Percentiles rank a stretch among this genome's conserved stretches.
phyloP scores from a whole-genome alignment of 2,329 filamentous ascomycete genomes.

The Venturia carpophila region DNA sequence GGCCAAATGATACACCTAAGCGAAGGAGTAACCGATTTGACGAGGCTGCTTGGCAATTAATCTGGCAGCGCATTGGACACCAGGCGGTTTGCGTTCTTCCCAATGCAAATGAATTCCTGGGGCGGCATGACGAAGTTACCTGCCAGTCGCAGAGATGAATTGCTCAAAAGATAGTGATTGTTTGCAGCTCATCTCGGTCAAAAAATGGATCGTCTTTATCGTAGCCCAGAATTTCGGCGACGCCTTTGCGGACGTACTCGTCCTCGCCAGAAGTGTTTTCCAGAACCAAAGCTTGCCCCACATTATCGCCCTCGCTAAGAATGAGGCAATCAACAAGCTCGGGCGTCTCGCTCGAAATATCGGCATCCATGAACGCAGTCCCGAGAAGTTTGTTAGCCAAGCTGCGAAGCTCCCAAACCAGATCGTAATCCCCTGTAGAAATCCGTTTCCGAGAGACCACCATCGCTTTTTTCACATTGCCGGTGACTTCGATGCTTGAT shows the following conservation, averaged over 20 bases:
- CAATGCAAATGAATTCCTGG: background rate
- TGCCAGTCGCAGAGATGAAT: background rate
- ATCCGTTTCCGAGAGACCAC: constrained; percentile 15
- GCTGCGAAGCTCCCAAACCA: constrained; percentile 17
- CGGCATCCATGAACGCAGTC: constrained; percentile 19
- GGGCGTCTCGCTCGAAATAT: background rate
- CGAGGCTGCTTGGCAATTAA: background rate
- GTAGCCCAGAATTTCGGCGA: constrained; percentile 16
- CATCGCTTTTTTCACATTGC: constrained; percentile 8
- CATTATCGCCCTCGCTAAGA: constrained; percentile 16
- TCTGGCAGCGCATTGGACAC: background rate
- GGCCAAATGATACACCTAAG: background rate
- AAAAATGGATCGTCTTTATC: constrained; percentile 15
- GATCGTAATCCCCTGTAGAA: constrained; percentile 10
- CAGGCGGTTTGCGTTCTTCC: background rate
- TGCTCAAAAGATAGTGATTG: constrained; percentile 8
- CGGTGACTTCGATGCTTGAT: constrained; percentile 12
- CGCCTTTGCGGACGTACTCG: constrained; percentile 14
- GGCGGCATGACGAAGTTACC: background rate
- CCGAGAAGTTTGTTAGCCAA: constrained; percentile 12
- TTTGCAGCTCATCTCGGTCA: background rate
- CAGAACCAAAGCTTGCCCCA: constrained; percentile 15
- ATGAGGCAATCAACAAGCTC: constrained; percentile 16
- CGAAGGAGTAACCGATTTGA: background rate
- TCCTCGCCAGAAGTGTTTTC: background rate